Evolutionary conservation across 2,329 filamentous ascomycete genomes (phyloP), one percentile per base, ranked within the genome.

Genomic region (Phaeosphaeria sp.): DNA sequence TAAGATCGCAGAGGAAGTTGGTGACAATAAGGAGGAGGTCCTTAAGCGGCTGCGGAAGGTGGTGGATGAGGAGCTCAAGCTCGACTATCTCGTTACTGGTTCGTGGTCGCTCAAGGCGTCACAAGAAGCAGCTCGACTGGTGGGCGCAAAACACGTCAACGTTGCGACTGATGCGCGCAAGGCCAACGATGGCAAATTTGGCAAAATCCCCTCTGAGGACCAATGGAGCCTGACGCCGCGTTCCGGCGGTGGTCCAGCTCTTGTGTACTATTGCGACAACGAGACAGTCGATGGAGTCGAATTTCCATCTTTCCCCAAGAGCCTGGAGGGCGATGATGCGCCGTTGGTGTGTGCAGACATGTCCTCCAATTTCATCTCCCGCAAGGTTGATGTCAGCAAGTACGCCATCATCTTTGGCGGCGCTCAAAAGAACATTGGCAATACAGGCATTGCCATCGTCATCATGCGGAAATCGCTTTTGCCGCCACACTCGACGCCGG

Each of bases 271-370:
- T 76, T 97, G 94, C 77, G 90, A 93, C 77, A 98, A 98, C 69
- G 93, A 98, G 82, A 97, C 92, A 0, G 92, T 96, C 6, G 92
- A 97, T 70, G 93, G 93, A 33, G 92, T 98, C 18, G 94, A 98
- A 74, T 97, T 96, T 67, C 92, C 90, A 6, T 78, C 69, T 3
- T 89, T 90, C 72, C 94, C 94, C 22, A 80, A 88, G 62, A 76
- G 78, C 7, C 82, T 96, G 22, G 84, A 86, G 49, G 85, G 88
- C 50, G 87, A 88, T 9, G 84, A 89, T 50, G 88, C 89, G 0
- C 75, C 76, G 30, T 85, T 96, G 58, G 90, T 98, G 6, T 89
- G 97, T 5, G 92, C 91, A 20, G 94, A 98, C 77, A 96, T 98
- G 91, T 90, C 87, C 47, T 97, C 92, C 58, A 98, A 97, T 78